These are phyloP conservation scores for Sporothrix brasiliensis DNA, from an alignment of 2,329 filamentous ascomycete genomes.

Conservation along the genomic window DNA sequence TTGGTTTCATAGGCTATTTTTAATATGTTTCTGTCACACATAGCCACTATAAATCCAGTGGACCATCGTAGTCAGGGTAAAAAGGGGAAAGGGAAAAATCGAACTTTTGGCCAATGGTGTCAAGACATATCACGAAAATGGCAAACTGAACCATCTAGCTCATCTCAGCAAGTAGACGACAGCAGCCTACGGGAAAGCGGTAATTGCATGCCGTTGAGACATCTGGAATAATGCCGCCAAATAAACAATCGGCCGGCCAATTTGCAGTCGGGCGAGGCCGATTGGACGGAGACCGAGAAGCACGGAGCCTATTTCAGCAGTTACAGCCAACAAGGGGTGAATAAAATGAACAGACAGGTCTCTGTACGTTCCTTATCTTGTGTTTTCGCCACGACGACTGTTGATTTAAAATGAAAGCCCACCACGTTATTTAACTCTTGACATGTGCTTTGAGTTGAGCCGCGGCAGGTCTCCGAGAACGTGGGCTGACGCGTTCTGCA, in stretches of 20 bases:
- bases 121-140: no score
- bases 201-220: background rate
- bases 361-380: background rate
- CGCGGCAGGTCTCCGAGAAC: background rate
- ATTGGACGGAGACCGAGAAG: background rate
- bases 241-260: background rate
- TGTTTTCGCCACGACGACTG: background rate
- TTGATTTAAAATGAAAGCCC: background rate
- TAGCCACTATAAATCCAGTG: no score
- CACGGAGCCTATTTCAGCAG: background rate
- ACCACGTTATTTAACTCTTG: background rate
- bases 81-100: background rate
- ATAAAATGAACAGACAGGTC: background rate
- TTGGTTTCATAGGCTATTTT: no score
- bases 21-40: no score
- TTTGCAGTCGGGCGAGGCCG: background rate
- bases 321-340: background rate
- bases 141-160: no score
- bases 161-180: background rate
- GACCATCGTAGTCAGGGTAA: background rate
- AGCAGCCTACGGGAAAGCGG: background rate
- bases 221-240: background rate
- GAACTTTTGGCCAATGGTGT: no score
- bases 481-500: slow-evolving; percentile 8
- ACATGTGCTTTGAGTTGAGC: background rate